Percentiles rank a stretch among this genome's conserved stretches.
Evolutionary conservation across 768 basidiomycete genomes (phyloP).

Genomic region (Russula griseocarnosa): DNA sequence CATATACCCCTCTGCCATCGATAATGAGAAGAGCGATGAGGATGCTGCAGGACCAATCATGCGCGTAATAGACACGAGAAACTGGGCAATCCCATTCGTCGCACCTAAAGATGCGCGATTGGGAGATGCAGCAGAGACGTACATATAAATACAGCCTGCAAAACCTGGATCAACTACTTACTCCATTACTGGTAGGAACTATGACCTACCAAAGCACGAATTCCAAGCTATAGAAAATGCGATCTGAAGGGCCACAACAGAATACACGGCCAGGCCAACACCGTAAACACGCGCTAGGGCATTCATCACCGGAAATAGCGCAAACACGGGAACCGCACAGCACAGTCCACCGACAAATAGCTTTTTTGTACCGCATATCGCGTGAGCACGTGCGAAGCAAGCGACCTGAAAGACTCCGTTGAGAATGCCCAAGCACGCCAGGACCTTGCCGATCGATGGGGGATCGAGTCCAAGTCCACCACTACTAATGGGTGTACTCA

Average conservation of each 20-base stretch:
- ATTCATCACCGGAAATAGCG: slow-evolving; percentile 59
- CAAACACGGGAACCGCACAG: slow-evolving; percentile 49
- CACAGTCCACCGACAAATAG: slow-evolving; percentile 52
- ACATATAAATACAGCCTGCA: slow-evolving; percentile 66
- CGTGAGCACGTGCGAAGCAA: slow-evolving; percentile 60
- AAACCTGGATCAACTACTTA: neutral
- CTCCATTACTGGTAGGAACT: neutral
- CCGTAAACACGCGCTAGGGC: slow-evolving; percentile 50
- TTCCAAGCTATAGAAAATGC: slow-evolving; percentile 45
- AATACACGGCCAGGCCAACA: slow-evolving; percentile 46
- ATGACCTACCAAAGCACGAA: slow-evolving; percentile 52
- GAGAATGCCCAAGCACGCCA: slow-evolving; percentile 56
- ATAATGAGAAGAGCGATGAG: slow-evolving; percentile 65
- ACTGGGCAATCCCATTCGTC: slow-evolving; percentile 55
- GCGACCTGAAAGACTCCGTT: slow-evolving; percentile 65
- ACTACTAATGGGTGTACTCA: slow-evolving; percentile 60
- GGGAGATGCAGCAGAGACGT: slow-evolving; percentile 61
- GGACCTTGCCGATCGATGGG: slow-evolving; percentile 57
- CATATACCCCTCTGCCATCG: slow-evolving; percentile 46
- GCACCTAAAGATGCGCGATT: slow-evolving; percentile 64
- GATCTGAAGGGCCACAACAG: slow-evolving; percentile 48
- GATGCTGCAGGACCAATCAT: slow-evolving; percentile 53
- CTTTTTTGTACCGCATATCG: slow-evolving; percentile 57
- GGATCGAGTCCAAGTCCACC: slow-evolving; percentile 71
- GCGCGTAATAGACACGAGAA: slow-evolving; percentile 40